Evolutionary conservation across 2,329 filamentous ascomycete genomes (phyloP), one percentile per base, ranked within the genome.

Genomic region (Clonostachys sp.): DNA sequence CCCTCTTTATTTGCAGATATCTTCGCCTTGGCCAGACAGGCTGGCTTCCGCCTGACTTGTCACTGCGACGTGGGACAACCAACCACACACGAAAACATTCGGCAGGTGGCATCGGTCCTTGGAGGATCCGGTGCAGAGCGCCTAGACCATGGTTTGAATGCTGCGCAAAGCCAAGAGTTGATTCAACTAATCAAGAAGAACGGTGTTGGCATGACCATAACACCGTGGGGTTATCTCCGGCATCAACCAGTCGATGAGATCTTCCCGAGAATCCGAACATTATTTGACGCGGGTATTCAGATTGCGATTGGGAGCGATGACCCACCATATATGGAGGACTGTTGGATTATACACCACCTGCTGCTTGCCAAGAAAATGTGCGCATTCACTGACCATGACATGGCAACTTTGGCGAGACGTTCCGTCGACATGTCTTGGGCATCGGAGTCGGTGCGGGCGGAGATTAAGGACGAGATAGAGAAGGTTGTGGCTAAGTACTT

Each of bases 251-350:
- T 20, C 13, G 51, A 55, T 5, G 70, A 71, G 9, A 83, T 85
- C 0, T 74, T 87, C 53, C 69, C 61, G 12, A 41, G 42, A 24
- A 41, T 51, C 6, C 13, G 80, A 16, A 68, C 64, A 46, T 81
- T 87, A 53, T 61, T 88, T 33, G 75, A 84, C 39, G 67, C 67
- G 8, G 81, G 81, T 0, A 78, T 88, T 43, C 73, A 66, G 50
- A 87, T 87, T 61, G 83, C 77, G 45, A 80, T 89, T 61, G 87
- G 87, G 61, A 84, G 80, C 54, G 84, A 87, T 58, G 83, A 87
- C 58, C 83, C 83, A 50, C 83, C 81, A 13, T 87, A 87, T 58
- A 89, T 90, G 65, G 84, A 84, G 4, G 83, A 88, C 62, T 40
- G 34, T 12, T 51, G 49, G 49, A 48, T 51, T 50, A 74, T 75